Conservation (phyloP, 1,284 basidiomycete species). For the Ceratobasidium sp. region DNA sequence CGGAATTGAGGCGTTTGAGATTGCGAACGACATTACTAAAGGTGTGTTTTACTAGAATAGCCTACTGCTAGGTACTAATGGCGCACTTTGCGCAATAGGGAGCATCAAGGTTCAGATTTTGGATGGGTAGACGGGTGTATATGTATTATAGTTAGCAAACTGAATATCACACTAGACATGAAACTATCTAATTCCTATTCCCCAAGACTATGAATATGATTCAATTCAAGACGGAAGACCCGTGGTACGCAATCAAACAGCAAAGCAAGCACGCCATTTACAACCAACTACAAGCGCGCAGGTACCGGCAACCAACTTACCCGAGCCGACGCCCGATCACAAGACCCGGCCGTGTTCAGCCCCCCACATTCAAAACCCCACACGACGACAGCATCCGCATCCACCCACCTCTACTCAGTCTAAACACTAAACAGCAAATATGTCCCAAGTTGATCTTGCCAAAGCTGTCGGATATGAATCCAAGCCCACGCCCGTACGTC, state of each 20-base stretch:
- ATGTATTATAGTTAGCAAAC: not conserved
- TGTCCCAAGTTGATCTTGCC: conserved; percentile 52
- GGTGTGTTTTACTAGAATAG: conserved; percentile 57
- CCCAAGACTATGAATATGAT: too few species aligned
- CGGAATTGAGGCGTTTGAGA: conserved; percentile 80
- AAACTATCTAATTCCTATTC: too few species aligned
- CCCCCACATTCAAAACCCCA: conserved; percentile 18
- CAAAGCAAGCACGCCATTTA: too few species aligned
- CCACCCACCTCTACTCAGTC: not conserved
- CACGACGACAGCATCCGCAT: too few species aligned
- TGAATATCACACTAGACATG: not conserved
- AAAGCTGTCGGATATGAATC: conserved; percentile 59
- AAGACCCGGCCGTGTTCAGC: conserved; percentile 6
- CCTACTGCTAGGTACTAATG: not conserved
- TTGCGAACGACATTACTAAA: conserved; percentile 74
- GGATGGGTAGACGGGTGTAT: conserved; percentile 16
- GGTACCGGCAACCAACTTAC: not conserved
- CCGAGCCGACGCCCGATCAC: too few species aligned
- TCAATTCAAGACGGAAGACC: too few species aligned
- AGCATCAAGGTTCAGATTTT: conserved; percentile 39
- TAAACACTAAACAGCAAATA: not conserved
- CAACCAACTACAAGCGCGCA: too few species aligned
- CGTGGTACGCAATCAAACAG: too few species aligned
- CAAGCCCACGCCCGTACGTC: conserved; percentile 56
- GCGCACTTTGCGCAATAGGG: not conserved